Percentiles rank a stretch among this genome's conserved stretches.
phyloP scores from a whole-genome alignment of 106 monocot species.

The Acorus calamus region DNA sequence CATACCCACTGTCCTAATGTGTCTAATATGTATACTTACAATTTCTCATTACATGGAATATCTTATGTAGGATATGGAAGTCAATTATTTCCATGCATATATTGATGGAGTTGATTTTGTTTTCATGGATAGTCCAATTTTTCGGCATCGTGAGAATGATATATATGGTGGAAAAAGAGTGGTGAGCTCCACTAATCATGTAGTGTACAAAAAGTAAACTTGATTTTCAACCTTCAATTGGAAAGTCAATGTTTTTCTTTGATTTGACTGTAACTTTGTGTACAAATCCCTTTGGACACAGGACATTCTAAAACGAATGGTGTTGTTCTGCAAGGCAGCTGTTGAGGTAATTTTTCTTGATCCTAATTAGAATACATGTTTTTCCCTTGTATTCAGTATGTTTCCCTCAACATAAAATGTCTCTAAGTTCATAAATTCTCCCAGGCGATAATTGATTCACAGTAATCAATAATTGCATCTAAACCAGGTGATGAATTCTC shows the following conservation, averaged over 20 bases:
- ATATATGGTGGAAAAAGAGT: slow-evolving; percentile 65
- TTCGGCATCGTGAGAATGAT: slow-evolving; percentile 38
- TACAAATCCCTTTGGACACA: slow-evolving; percentile 8
- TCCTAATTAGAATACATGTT: background rate
- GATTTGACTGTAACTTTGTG: no score
- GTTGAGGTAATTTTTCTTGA: slow-evolving; percentile 52
- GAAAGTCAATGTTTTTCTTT: no score
- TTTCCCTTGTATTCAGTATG: no score
- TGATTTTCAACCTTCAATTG: no score
- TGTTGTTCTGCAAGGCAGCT: slow-evolving; percentile 86
- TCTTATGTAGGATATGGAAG: slow-evolving; percentile 56
- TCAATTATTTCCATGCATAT: slow-evolving; percentile 59
- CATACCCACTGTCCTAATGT: no score
- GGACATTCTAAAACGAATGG: slow-evolving; percentile 80
- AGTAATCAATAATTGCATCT: no score
- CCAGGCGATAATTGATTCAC: no score
- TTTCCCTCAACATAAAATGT: no score
- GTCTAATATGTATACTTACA: no score
- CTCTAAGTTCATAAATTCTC: no score
- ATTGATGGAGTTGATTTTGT: slow-evolving; percentile 96
- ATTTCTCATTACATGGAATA: background rate
- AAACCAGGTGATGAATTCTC: no score
- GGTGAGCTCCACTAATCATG: slow-evolving; percentile 18
- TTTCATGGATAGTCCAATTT: slow-evolving; percentile 54
- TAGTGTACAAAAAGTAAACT: no score